Conservation (phyloP, 2,329 filamentous ascomycete species). For the Proliferodiscus dingleyae region DNA sequence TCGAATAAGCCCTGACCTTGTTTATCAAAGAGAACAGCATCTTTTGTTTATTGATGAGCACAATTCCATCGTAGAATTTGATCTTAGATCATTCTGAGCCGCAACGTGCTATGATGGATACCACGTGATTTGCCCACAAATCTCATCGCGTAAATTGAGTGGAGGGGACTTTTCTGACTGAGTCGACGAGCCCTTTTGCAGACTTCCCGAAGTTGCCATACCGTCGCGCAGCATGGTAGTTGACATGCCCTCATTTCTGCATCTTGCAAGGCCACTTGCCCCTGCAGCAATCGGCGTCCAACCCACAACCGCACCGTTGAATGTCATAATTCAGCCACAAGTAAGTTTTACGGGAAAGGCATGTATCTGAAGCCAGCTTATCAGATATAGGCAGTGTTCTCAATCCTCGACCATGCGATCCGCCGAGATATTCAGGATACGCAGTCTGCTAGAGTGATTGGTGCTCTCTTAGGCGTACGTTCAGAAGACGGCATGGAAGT, state of each 20-base stretch:
- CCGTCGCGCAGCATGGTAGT: conserved; percentile 67
- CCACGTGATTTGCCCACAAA: conserved; percentile 6
- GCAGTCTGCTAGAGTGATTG: conserved; percentile 93
- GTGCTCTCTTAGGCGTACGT: conserved; percentile 85
- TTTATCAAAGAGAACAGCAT: too few relatives aligned
- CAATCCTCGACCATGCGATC: conserved; percentile 88
- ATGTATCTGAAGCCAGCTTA: conserved; percentile 7
- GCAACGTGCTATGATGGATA: too few relatives aligned
- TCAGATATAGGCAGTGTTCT: conserved; percentile 56
- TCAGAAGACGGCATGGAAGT: conserved; percentile 97
- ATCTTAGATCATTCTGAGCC: too few relatives aligned
- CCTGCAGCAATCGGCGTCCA: conserved; percentile 74
- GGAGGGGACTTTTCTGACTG: conserved; percentile 15
- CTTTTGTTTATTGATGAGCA: too few relatives aligned
- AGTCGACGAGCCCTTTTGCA: conserved; percentile 10
- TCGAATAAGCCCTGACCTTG: too few relatives aligned
- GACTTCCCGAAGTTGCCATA: conserved; percentile 10
- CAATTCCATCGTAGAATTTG: too few relatives aligned
- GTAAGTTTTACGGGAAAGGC: conserved; percentile 43
- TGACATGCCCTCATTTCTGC: conserved; percentile 77
- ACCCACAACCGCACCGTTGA: conserved; percentile 83
- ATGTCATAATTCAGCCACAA: conserved; percentile 93
- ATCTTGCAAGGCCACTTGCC: conserved; percentile 88
- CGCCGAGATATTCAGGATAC: conserved; percentile 61
- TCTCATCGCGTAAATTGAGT: conserved; percentile 2